Evolutionary conservation across 192 early-diverging fungal species (phyloP), one percentile per base, ranked within the genome.

Genomic region (Rhizophagus prolifer): DNA sequence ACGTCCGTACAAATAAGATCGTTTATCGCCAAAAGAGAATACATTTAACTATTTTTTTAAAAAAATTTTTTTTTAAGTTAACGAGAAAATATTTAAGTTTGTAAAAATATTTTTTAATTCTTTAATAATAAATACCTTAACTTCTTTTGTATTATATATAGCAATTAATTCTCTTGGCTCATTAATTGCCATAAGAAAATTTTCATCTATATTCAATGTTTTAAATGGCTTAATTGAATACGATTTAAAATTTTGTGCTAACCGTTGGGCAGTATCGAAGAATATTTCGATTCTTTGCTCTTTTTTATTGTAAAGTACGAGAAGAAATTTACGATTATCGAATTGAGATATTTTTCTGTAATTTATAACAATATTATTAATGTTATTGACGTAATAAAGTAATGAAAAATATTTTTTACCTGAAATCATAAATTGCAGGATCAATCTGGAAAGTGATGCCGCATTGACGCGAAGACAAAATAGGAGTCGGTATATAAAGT

Each of bases 141-240:
- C 50, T 21, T 54, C 16, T 54, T 54, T 54, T 54, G 23, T 28
- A 63, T 75, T 23, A 63, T 78, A 62, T 25, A 72, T 63, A 4
- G 72, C 77, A 64, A 73, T 78, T 64, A 78, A 59, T 16, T 38
- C n/a, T 64, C 36, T 75, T 23, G 73, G 26, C 14, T 64, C 44
- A 64, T 75, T 75, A 47, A 75, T 21, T 28, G 72, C 41, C 28
- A 70, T 47, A 9, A 50, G 16, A 28, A 44, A 70, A 50, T 70
- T 50, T 16, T 19, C 34, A 14, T 46, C 41, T 8, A 19, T 3
- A 47, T 3, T 14, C 44, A 47, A 28, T 26, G 28, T 70, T 25
- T 28, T 70, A 13, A 47, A 26, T 30, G 68, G 12, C 28, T 44
- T 47, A 25, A n/a, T 16, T 50, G 23, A 28, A 9, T 19, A 7